These are phyloP conservation scores for Paramecium pentaurelia DNA, from an alignment of 73 alveolate species.

Conservation along the genomic window DNA sequence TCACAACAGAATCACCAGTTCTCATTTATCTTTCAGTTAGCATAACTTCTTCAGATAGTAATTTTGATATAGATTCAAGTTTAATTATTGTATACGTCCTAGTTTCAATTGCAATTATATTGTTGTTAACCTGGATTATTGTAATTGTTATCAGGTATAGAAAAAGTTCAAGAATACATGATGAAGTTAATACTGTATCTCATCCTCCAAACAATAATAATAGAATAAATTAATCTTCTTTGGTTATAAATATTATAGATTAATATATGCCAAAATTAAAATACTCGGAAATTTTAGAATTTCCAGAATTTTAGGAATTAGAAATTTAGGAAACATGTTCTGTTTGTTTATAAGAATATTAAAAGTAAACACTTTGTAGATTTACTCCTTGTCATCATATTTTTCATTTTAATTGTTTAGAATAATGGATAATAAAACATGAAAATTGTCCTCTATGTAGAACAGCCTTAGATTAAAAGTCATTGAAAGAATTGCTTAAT, in stretches of 20 bases:
- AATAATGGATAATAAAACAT: constrained; percentile 20
- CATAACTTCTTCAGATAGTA: background rate
- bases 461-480: background rate
- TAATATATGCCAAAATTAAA: background rate
- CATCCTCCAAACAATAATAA: background rate
- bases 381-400: constrained; percentile 18
- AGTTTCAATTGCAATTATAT: background rate
- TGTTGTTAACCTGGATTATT: background rate
- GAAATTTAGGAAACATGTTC: background rate
- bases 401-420: constrained; percentile 14
- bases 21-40: background rate
- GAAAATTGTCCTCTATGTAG: constrained; percentile 38
- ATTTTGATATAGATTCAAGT: background rate
- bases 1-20: background rate
- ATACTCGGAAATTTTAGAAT: background rate
- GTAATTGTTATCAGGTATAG: background rate
- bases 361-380: background rate
- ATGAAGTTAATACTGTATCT: background rate
- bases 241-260: background rate
- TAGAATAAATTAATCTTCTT: background rate
- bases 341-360: constrained; percentile 15
- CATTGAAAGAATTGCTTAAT: background rate
- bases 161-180: background rate
- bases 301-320: background rate
- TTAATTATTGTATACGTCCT: background rate